A percentile compares a stretch with the other conserved stretches of the same genome.
Conservation (phyloP, 2,329 filamentous ascomycete genomes). For the Acarospora socialis region DNA sequence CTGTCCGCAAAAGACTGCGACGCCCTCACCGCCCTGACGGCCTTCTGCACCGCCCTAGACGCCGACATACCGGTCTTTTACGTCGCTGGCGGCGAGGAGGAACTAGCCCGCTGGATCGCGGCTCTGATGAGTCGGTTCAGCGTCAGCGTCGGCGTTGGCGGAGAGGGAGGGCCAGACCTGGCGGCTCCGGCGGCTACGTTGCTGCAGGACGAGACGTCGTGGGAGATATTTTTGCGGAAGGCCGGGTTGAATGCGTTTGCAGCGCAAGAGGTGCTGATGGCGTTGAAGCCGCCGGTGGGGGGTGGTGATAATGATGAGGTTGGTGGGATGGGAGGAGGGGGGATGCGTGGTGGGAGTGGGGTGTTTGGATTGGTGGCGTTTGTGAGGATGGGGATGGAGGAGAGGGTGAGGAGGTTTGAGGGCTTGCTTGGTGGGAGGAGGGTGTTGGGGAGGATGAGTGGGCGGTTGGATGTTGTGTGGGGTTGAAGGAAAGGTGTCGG, state of each 20-base stretch:
- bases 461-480: conserved; percentile 30
- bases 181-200: conserved; percentile 20
- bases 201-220: conserved; percentile 45
- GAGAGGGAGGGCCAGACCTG: conserved; percentile 11
- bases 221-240: conserved; percentile 53
- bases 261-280: conserved; percentile 47
- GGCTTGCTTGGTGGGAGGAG: conserved; percentile 38
- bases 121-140: conserved; percentile 37
- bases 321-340: conserved; percentile 8
- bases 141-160: too few species aligned
- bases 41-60: conserved; percentile 18
- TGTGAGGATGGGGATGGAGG: conserved; percentile 38
- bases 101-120: conserved; percentile 41
- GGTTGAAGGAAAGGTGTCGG: too few species aligned
- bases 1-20: conserved; percentile 20
- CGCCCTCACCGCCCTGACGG: conserved; percentile 20
- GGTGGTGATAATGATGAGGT: conserved; percentile 9
- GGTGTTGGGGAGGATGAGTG: conserved; percentile 39
- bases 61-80: conserved; percentile 25
- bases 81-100: conserved; percentile 25
- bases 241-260: conserved; percentile 58
- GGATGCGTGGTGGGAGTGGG: conserved; percentile 10
- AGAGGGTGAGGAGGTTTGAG: conserved; percentile 38
- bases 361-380: conserved; percentile 39
- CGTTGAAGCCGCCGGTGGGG: conserved; percentile 25